Evolutionary conservation across 2,329 filamentous ascomycete species (phyloP), one percentile per base, ranked within the genome.

Genomic region (Phyllosticta paracitricarpa): DNA sequence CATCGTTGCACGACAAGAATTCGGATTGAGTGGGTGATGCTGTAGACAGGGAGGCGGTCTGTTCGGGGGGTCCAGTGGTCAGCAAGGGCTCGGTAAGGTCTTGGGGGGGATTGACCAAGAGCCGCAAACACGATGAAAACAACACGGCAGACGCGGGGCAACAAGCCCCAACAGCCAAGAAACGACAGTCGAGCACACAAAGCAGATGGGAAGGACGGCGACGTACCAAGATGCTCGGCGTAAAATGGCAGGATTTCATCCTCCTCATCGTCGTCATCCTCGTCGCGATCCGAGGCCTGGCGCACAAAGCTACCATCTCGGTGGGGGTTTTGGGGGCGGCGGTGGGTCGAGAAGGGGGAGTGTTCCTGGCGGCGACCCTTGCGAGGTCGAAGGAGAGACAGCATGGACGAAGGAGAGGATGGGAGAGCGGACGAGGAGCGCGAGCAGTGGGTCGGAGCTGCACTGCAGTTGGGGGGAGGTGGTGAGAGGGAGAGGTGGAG

Each of bases 31-130:
- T 97, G 93, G 28, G 92, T 96, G 66, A 95, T 85, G 73, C 86
- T 89, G 78, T 97, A 97, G 62, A 96, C 85, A 22, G 93, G 92
- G 6, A 97, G 81, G 9, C 88, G 82, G 76, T 96, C 92, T 93
- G 57, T n/a, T 10, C 30, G n/a, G 30, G 51, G 33, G 10, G 40
- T 26, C 35, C 40, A 66, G 19, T 22, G 19, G 19, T 72, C 67
- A 71, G 71, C 61, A 65, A 55, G 56, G 65, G 53, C 25, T 53
- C 24, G 24, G 24, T 66, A 66, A 66, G 33, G n/a, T n/a, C n/a
- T n/a, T n/a, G n/a, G n/a, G n/a, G n/a, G n/a, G 33, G 10, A 40
- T 40, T 14, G 33, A 40, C 33, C 10, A 14, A 40, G 33, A 40
- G 33, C 54, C 25, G 17, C 48, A 14, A 22, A 22, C 19, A 22